These are phyloP conservation scores for Tuber brumale DNA, from an alignment of 495 filamentous ascomycete species.

Conservation along the genomic window DNA sequence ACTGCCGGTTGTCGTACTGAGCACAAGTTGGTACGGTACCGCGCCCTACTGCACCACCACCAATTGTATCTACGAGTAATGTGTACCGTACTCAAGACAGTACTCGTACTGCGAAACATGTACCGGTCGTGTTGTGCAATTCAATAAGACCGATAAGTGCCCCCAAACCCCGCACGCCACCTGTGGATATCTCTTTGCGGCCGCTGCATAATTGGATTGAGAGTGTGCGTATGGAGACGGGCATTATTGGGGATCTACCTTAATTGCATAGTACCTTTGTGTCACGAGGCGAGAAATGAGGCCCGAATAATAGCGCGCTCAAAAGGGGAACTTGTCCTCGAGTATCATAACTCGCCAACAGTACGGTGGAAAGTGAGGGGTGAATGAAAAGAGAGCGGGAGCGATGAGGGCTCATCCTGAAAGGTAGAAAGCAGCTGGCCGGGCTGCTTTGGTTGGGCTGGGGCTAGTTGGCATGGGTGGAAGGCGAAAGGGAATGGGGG, in stretches of 20 bases:
- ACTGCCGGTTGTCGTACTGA: background rate
- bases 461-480: background rate
- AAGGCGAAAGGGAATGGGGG: background rate
- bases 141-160: background rate
- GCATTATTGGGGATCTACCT: slow-evolving; percentile 28
- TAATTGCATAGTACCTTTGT: slow-evolving; percentile 8
- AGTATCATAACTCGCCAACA: slow-evolving; percentile 14
- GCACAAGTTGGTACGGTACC: background rate
- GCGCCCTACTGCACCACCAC: background rate
- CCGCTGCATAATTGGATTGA: slow-evolving; percentile 21
- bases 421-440: background rate
- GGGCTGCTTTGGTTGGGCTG: background rate
- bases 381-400: slow-evolving; percentile 9
- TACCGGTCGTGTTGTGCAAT: background rate
- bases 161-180: slow-evolving; percentile 36
- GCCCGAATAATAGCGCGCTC: slow-evolving; percentile 36
- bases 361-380: slow-evolving; percentile 22
- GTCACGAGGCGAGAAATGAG: slow-evolving; percentile 23
- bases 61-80: background rate
- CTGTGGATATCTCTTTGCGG: slow-evolving; percentile 27
- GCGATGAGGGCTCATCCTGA: slow-evolving; percentile 24
- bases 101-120: background rate
- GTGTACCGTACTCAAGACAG: background rate
- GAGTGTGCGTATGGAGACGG: slow-evolving; percentile 24
- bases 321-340: slow-evolving; percentile 24